Evolutionary conservation across 306 rosid genomes (phyloP), one percentile per base, ranked within the genome.

Genomic region (Quercus ilex): DNA sequence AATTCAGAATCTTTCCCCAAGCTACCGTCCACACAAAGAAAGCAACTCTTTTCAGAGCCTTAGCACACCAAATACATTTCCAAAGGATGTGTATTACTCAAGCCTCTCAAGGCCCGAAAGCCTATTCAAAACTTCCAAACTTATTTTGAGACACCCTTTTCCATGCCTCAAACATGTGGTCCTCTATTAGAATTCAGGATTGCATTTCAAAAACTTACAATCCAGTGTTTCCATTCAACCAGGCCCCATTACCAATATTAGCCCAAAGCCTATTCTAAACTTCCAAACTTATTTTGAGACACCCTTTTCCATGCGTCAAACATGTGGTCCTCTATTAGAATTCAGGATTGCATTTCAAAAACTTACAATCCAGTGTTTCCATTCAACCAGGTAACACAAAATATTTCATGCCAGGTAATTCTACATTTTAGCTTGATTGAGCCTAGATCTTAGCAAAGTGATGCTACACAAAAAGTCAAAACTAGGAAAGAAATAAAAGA

Each of bases 401-500:
- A 33, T 11, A 65, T 20, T 74, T 57, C 33, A 77, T 31, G 21
- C 53, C 49, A 75, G 80, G 23, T 38, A 28, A 75, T 2, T 58
- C 53, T 31, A 69, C 72, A 46, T 75, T 46, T 71, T 73, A 63
- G 38, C 57, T 70, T 71, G 65, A 63, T 71, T 71, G 74, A 46
- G 74, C 4, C 4, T 71, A 71, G 4, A 7, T 4, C 21, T 21
- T 7, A 3, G 38, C 38, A 28, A 13, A 49, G 53, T 49, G 17
- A 49, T 49, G 53, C 53, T 10, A 13, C 1, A 49, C 53, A 49
- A 49, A 12, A 49, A 12, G 15, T 49, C 53, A 13, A 10, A 49
- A 49, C 1, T 49, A 49, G 53, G 53, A 49, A 49, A 49, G 53
- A 49, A 49, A 49, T 49, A 49, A 49, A 49, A 49, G 53, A 12